Evolutionary conservation across 73 alveolate species (phyloP), one percentile per base, ranked within the genome.

Genomic region (Paramecium biaurelia): DNA sequence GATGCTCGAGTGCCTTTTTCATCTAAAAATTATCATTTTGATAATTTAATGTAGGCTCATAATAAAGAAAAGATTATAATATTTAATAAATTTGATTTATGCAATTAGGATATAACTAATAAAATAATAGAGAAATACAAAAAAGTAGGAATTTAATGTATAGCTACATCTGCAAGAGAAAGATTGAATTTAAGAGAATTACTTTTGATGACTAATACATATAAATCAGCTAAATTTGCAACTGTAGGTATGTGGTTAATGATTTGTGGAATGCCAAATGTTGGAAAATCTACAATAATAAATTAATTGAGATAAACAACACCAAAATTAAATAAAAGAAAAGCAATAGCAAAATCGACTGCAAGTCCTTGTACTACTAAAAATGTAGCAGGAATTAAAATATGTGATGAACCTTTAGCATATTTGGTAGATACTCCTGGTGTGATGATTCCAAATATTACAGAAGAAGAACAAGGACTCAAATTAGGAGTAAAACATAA

Each of bases 231-330:
- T 0, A 85, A 96, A 85, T 97, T 96, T 93, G 93, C 93, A 85
- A 97, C 99, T 7, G 97, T 97, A 24, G 99, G 99, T 32, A 93
- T 93, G 47, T 96, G 98, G 97, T 42, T 96, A 72, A 94, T 96
- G 97, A 92, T 96, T 35, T 98, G 98, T 15, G 99, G 99, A 45
- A 94, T 96, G 88, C 99, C 99, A 1, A 97, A 97, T 92, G 98
- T 96, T 12, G 99, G 99, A n/a, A 97, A 97, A 76, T 95, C 98
- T 4, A 95, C 98, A 10, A 84, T 97, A 23, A 96, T 97, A 20
- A 97, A 97, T 76, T 32, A 94, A 10, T 92, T 97, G 18, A 76
- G 99, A 53, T 74, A 89, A 63, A 94, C 87, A 43, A 96, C 95
- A n/a, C 95, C 96, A 14, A 92, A 86, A 85, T 85, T 89, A 18